Base-by-base conservation (phyloP, 1,139 yeast genomes). In the Suhomyces maxii region DNA sequence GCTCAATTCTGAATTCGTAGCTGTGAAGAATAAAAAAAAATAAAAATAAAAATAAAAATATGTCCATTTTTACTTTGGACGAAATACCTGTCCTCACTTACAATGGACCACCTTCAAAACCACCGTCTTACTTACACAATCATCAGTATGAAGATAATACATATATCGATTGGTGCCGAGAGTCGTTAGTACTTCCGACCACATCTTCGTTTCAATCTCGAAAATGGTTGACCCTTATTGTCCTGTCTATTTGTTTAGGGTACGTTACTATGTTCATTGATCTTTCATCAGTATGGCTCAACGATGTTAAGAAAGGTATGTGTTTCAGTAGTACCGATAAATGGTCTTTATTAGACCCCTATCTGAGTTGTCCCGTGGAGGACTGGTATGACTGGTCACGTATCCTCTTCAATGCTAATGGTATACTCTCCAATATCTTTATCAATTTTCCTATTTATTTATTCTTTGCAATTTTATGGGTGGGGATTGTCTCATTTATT, bases 191-290 rank as follows among this genome's bases (percentile, higher is more conserved):
- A 13, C 42, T 49, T 7, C 53, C 53, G 10, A 40, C 50, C 7
- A 33, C 43, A 32, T 38, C 49, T 14, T 12, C 42, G 26, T 49
- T 54, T 40, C 53, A 61, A 44, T 57, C 64, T 46, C 57, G 53
- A n/a, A 76, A 77, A 53, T 87, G 95, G 95, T 46, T 77, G 3
- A 77, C 82, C 0, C 64, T 88, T n/a, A 64, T 83, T 0, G 54
- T 72, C 0, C 75, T 83, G 43, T 82, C 93, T 2, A 56, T 85
- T 1, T 35, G 71, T 1, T 75, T 83, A 32, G 95, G 95, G 0
- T 66, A 81, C 30, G 57, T 79, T 6, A 81, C 91, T 0, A 77
- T 86, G 0, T 57, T 73, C 12, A 73, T 86, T 31, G 90, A 86
- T 56, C 76, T 84, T 51, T 62, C 76, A 0, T 73, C 89, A 0